Percentiles rank a stretch among this genome's conserved stretches.
Conservation (phyloP, 306 rosid genomes). For the Dryas octopetala region DNA sequence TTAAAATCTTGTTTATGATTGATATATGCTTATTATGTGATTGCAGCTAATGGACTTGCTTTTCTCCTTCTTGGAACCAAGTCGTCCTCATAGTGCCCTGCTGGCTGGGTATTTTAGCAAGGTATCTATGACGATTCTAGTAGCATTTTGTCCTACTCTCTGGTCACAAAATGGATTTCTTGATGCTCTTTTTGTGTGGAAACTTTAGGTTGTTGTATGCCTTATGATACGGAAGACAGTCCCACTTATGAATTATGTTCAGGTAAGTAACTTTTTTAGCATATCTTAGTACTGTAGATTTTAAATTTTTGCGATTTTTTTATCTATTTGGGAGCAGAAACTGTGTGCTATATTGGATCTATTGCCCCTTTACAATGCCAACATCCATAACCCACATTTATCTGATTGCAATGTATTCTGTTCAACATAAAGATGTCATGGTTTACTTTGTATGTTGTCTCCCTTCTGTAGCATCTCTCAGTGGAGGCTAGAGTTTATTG, state of each 20-base stretch:
- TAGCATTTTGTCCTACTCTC: neutral
- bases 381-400: neutral
- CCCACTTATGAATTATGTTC: constrained; percentile 94
- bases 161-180: neutral
- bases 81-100: constrained; percentile 73
- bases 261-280: constrained; percentile 47
- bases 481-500: neutral
- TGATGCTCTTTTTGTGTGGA: constrained; percentile 20
- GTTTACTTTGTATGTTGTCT: neutral
- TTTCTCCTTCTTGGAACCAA: constrained; percentile 90
- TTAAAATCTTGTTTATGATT: constrained; percentile 9
- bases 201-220: constrained; percentile 81
- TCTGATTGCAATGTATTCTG: neutral
- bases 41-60: constrained; percentile 90
- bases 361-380: neutral
- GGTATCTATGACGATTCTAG: constrained; percentile 35
- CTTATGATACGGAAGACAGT: constrained; percentile 93
- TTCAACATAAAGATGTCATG: neutral
- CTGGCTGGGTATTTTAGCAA: constrained; percentile 98
- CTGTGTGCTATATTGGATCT: neutral
- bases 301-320: constrained; percentile 2
- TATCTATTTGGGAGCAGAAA: neutral
- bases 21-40: constrained; percentile 22
- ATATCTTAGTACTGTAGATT: neutral
- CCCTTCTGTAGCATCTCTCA: neutral